Conservation (phyloP, 2,329 filamentous ascomycete genomes). For the Fusarium albosuccineum region DNA sequence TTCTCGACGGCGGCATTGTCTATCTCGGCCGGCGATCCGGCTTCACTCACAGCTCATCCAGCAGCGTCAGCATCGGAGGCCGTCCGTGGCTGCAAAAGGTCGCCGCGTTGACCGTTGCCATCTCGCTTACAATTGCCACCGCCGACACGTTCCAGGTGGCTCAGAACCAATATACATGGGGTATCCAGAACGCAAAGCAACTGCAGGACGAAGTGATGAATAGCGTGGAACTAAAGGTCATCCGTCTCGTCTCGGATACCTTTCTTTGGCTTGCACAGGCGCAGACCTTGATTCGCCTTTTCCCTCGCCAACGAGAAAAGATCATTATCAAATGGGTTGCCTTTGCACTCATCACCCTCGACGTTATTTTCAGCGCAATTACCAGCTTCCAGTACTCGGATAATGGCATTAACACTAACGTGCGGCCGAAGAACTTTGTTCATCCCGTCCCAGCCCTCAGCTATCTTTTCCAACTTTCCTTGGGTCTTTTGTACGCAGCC, state of each 20-base stretch:
- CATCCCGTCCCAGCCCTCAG: conserved; percentile 92
- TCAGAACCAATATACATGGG: conserved; percentile 81
- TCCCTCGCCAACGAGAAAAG: conserved; percentile 96
- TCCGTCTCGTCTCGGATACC: conserved; percentile 92
- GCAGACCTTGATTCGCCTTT: conserved; percentile 94
- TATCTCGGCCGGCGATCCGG: conserved; percentile 85
- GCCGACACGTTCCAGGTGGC: conserved; percentile 91
- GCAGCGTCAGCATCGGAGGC: conserved; percentile 87
- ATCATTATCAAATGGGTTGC: conserved; percentile 99
- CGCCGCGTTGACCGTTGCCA: conserved; percentile 77
- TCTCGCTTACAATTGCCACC: conserved; percentile 94
- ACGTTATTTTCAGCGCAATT: conserved; percentile 90
- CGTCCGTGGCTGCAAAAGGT: conserved; percentile 94
- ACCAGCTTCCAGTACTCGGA: conserved; percentile 80
- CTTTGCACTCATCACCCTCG: conserved; percentile 90
- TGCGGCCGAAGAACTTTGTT: conserved; percentile 80
- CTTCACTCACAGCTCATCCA: conserved; percentile 85
- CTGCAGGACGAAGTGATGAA: conserved; percentile 85
- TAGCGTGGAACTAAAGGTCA: conserved; percentile 87
- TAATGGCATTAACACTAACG: conserved; percentile 65
- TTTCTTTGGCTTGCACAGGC: conserved; percentile 98
- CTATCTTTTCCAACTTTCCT: conserved; percentile 89
- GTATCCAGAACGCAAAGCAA: conserved; percentile 81
- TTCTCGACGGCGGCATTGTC: conserved; percentile 86
- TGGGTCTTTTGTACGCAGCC: conserved; percentile 89